A percentile compares a stretch with the other conserved stretches of the same genome.
phyloP scores from a whole-genome alignment of 495 filamentous ascomycete species.

The Emericellopsis terricola region DNA sequence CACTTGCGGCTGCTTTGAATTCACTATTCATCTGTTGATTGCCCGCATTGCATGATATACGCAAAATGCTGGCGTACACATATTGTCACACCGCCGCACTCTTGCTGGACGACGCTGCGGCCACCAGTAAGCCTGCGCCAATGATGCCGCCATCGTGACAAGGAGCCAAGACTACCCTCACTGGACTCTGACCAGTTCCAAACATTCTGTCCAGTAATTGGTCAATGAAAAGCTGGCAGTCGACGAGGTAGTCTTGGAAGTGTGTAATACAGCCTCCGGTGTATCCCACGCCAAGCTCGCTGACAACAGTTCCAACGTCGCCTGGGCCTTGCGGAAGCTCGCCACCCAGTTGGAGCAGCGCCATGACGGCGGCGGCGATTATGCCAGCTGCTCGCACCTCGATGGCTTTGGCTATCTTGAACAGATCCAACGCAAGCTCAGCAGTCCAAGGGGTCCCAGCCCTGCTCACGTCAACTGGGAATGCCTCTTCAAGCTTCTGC shows the following conservation, averaged over 20 bases:
- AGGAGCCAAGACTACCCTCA: conserved; percentile 45
- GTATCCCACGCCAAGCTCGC: conserved; percentile 54
- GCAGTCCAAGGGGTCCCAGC: conserved; percentile 42
- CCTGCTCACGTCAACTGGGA: conserved; percentile 26
- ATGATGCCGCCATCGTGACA: conserved; percentile 62
- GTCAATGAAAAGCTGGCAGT: conserved; percentile 50
- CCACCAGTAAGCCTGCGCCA: conserved; percentile 54
- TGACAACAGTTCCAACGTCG: not conserved
- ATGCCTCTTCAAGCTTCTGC: conserved; percentile 30
- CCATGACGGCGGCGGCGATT: conserved; percentile 51
- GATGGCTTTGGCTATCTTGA: conserved; percentile 42
- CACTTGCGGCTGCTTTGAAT: no score
- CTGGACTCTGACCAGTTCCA: conserved; percentile 31
- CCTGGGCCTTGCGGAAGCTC: conserved; percentile 30
- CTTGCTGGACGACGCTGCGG: conserved; percentile 6
- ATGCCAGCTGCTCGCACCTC: conserved; percentile 54
- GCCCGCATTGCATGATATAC: no score
- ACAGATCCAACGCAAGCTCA: conserved; percentile 34
- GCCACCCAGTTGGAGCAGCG: conserved; percentile 44
- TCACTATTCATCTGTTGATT: no score
- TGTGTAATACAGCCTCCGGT: conserved; percentile 64
- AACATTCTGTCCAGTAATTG: conserved; percentile 31
- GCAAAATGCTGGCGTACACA: no score
- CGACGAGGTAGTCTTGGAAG: conserved; percentile 53
- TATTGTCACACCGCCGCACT: not conserved